Evolutionary conservation across 305 asterid species (phyloP).

Genomic region (Fraxinus albicans): DNA sequence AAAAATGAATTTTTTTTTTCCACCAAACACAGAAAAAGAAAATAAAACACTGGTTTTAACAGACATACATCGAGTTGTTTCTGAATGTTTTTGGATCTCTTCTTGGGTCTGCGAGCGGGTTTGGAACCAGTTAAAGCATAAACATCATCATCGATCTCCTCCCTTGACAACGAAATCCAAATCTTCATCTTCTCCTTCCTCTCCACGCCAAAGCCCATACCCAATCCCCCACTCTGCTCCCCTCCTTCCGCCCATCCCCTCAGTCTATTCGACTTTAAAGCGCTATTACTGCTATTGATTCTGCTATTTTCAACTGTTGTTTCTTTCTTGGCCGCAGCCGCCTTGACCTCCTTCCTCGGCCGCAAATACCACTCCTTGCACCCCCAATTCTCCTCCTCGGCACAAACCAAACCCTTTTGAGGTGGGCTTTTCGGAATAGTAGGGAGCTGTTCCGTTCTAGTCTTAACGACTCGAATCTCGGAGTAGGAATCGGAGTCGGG

Average conservation of each 20-base stretch:
- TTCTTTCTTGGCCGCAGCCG: conserved; percentile 30
- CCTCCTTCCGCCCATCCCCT: conserved; percentile 38
- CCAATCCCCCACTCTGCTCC: conserved; percentile 24
- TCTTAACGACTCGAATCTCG: conserved; percentile 18
- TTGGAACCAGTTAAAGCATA: conserved; percentile 53
- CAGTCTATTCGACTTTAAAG: conserved; percentile 44
- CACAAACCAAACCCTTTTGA: conserved; percentile 9
- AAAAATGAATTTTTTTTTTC: not conserved
- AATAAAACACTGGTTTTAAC: not conserved
- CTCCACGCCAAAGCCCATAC: conserved; percentile 39
- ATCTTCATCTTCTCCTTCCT: conserved; percentile 56
- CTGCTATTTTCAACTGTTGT: conserved; percentile 17
- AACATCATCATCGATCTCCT: conserved; percentile 88
- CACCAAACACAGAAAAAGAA: not conserved
- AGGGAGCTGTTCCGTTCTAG: conserved; percentile 17
- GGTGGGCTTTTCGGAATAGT: not conserved
- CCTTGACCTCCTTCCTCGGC: conserved; percentile 50
- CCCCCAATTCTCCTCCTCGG: conserved; percentile 43
- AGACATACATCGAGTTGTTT: too few species aligned
- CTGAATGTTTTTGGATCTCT: too few species aligned
- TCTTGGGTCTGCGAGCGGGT: too few species aligned
- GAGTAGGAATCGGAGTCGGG: conserved; percentile 30
- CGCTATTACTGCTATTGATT: conserved; percentile 17
- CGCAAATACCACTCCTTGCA: conserved; percentile 71
- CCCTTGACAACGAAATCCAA: conserved; percentile 77